Percentiles rank a stretch among this genome's conserved stretches.
Evolutionary conservation across 106 monocot genomes (phyloP).

Genomic region (Dioscorea dumetorum): DNA sequence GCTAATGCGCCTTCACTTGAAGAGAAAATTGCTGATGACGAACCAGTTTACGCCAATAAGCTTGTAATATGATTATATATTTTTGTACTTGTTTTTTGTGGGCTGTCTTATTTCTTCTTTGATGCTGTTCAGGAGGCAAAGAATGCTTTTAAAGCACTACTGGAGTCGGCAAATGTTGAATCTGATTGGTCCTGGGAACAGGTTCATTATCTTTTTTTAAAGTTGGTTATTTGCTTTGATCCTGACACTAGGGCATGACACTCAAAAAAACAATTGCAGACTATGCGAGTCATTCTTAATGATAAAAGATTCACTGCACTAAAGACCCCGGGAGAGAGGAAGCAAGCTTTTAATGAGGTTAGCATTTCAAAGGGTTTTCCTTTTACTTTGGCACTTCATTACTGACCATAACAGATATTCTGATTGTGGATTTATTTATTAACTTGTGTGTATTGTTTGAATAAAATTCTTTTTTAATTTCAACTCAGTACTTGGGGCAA

Average conservation of each 20-base stretch:
- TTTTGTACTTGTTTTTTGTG: neutral
- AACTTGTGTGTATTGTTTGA: neutral
- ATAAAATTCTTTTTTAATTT: neutral
- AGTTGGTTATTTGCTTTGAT: neutral
- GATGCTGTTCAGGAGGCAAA: conserved; percentile 68
- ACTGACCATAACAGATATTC: no score
- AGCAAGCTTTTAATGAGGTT: conserved; percentile 99
- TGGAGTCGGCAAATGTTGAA: conserved; percentile 91
- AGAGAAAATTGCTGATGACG: conserved; percentile 72
- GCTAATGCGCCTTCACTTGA: conserved; percentile 55
- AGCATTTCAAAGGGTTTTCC: neutral
- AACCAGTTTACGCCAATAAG: conserved; percentile 87
- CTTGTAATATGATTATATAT: conserved; percentile 33
- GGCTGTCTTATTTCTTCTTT: conserved; percentile 1
- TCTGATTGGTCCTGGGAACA: conserved; percentile 99
- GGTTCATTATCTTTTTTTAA: conserved; percentile 22
- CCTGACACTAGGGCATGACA: neutral
- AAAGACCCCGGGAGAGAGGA: conserved; percentile 90
- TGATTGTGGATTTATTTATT: no score
- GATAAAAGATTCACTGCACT: conserved; percentile 95
- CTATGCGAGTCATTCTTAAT: conserved; percentile 92
- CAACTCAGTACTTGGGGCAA: conserved; percentile 78
- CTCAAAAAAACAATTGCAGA: conserved; percentile 25
- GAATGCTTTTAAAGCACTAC: conserved; percentile 83
- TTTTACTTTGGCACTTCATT: no score